phyloP scores from a whole-genome alignment of 768 basidiomycete species.

The Dentipellis fragilis region DNA sequence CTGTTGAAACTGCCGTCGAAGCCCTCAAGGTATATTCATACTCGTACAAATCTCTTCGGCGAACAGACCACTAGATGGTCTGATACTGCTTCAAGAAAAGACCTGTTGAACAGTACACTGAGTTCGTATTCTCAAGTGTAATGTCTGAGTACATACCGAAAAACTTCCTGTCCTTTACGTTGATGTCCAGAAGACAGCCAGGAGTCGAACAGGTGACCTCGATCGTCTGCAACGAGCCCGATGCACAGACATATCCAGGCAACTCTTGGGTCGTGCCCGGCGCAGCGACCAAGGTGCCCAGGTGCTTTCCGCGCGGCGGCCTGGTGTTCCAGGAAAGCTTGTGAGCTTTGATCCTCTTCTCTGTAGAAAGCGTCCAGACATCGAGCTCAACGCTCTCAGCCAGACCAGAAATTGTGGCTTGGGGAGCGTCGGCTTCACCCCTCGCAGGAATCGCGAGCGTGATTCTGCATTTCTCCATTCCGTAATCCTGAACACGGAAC shows the following conservation, averaged over 20 bases:
- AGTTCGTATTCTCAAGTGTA: neutral
- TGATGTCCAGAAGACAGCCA: neutral
- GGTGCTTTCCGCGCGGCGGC: neutral
- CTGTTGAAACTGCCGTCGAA: too few relatives aligned
- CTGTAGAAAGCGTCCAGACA: neutral
- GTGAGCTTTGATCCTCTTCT: neutral
- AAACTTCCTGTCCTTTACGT: neutral
- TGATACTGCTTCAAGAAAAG: neutral
- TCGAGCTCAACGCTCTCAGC: neutral
- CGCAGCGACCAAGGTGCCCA: neutral
- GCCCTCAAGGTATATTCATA: too few relatives aligned
- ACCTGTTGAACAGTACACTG: neutral
- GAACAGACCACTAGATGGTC: neutral
- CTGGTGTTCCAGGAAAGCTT: neutral
- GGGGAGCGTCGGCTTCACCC: neutral
- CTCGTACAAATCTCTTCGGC: too few relatives aligned
- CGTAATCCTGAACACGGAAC: neutral
- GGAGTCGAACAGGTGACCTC: neutral
- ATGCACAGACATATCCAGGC: neutral
- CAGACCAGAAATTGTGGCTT: neutral
- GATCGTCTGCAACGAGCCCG: neutral
- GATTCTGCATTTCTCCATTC: neutral
- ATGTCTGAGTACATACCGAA: neutral
- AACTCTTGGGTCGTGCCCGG: neutral
- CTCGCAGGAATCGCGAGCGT: neutral